Base-by-base conservation (phyloP, 202 grass and related monocot species). In the Carex sylvatica region DNA sequence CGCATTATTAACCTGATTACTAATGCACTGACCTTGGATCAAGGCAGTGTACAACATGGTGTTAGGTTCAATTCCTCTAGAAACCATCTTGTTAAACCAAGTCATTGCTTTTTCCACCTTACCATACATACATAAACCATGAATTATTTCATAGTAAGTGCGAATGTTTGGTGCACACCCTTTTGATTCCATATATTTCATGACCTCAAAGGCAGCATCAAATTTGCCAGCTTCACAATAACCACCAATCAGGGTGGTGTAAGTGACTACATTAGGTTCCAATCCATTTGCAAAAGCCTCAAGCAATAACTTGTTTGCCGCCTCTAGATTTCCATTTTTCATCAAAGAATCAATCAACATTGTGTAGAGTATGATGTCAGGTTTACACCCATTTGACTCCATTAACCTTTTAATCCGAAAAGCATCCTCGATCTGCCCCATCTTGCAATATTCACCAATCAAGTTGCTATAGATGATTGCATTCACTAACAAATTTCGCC, bases 21-120 rank as follows among this genome's bases (percentile, higher is more conserved):
- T 67, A 40, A 84, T 93, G 82, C 92, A 98, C 61, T 98, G 90
- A 9, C 92, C 95, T 88, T 98, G 95, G 81, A 98, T 86, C 84
- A 98, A 80, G 80, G 84, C 81, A 54, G 95, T 93, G 68, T 90
- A 98, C 14, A 87, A 91, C 55, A 91, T 82, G 68, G 89, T 81
- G 56, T 87, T 58, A 42, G 92, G 87, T 83, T 77, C 56, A 83
- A 94, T 79, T 78, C 90, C 92, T 82, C 76, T 74, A 56, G 87
- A 82, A 82, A 93, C 82, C 90, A 98, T 98, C 84, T 88, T 93
- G 65, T 80, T 91, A 74, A 98, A 78, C 65, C 91, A 85, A 72
- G 88, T 65, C 95, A 98, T 98, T 70, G 92, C 95, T 65, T 87
- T 90, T 59, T 94, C 82, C 69, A 94, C 87, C 80, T 94, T 90